Percentiles rank a stretch among this genome's conserved stretches.
Evolutionary conservation across 2,329 filamentous ascomycete species (phyloP).

Genomic region (Aspergillus sergii): DNA sequence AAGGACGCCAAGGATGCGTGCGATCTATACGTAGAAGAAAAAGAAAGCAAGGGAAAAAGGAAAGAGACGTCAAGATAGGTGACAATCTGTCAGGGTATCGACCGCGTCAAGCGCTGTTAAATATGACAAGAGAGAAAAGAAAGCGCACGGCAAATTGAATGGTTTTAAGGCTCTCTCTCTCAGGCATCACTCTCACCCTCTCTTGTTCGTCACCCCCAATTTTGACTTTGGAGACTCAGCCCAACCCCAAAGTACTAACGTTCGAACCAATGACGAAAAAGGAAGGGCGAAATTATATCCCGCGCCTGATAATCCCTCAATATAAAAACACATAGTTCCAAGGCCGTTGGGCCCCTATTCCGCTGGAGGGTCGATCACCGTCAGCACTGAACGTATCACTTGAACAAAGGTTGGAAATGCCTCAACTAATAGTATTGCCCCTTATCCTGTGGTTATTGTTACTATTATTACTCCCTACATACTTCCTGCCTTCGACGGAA

Average conservation of each 20-base stretch:
- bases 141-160: background rate
- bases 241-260: background rate
- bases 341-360: background rate
- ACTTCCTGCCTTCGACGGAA: background rate
- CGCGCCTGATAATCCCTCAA: background rate
- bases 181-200: background rate
- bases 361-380: background rate
- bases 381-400: background rate
- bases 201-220: background rate
- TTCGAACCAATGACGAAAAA: background rate
- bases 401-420: background rate
- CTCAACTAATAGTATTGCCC: background rate
- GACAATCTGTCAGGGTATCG: background rate
- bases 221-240: background rate
- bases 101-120: background rate
- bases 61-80: background rate
- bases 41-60: background rate
- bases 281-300: background rate
- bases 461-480: background rate
- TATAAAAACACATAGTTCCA: background rate
- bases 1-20: background rate
- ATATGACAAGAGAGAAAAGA: background rate
- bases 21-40: background rate
- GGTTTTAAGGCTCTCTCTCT: background rate
- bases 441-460: background rate